Base-by-base conservation (phyloP, 139 green algal genomes). In the Volvox reticuliferus region DNA sequence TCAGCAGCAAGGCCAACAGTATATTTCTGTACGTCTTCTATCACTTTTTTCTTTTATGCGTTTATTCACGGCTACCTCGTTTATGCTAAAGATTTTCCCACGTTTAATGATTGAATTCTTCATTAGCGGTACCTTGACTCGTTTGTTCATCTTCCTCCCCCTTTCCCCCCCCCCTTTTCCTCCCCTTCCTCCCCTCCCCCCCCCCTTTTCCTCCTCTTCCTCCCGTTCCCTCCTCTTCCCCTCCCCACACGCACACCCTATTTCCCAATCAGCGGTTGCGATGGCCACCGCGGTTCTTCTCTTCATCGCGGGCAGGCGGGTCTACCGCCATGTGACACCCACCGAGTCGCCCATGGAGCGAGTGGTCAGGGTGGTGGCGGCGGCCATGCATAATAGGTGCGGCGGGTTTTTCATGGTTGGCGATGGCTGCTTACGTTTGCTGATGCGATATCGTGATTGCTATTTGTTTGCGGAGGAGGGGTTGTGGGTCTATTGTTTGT, bases 261-360 rank as follows among this genome's bases (percentile, higher is more conserved):
- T 2, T 18, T 2, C 77, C 26, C 19, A 28, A 55, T 55, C 90
- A 94, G 97, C 96, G 12, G 92, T 92, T n/a, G 96, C 94, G 32
- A 99, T 99, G 97, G 90, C 86, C 6, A 37, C 95, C 1, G 97
- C 97, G 55, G 94, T 99, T 24, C 20, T 97, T n/a, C 91, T 96
- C 19, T 99, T 99, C 85, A 85, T 97, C 50, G 94, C 94, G 0
- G 97, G 97, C 33, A 87, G 88, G 44, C 32, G 76, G 16, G 35
- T 86, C 24, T 95, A 95, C 69, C 32, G 88, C 13, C 96, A 97
- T 92, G 92, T 98, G 22, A 62, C 88, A 12, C 96, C 97, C 26
- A 97, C 95, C 1, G 97, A 98, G 93, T 97, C 94, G 44, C 97
- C 97, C 26, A 96, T 99, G 85, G 94, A 94, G 28, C 95, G 97